phyloP scores from a whole-genome alignment of 176 grass and related monocot genomes.

The Themeda triandra region DNA sequence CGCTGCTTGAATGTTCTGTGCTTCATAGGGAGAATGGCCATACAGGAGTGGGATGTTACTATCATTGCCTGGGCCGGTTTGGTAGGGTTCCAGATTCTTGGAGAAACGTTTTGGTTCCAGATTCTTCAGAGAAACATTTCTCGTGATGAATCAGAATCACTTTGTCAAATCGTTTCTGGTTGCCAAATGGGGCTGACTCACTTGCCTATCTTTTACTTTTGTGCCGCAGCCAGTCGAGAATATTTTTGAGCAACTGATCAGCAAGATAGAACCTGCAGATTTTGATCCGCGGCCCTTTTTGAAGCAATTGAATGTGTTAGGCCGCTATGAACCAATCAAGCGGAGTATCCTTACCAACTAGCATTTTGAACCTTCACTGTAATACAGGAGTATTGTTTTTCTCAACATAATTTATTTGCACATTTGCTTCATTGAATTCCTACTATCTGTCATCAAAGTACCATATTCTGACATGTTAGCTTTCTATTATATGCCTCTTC shows the following conservation, averaged over 20 bases:
- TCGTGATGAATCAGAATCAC: no score
- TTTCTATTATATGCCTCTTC: not conserved
- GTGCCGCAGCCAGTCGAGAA: slow-evolving; percentile 22
- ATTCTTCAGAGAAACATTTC: no score
- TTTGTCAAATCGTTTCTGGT: no score
- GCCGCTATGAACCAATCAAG: slow-evolving; percentile 47
- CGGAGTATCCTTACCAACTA: slow-evolving; percentile 49
- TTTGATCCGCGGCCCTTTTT: slow-evolving; percentile 41
- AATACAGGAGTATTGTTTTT: not conserved
- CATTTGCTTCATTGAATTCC: not conserved
- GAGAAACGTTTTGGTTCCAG: no score
- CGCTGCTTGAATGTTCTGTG: not conserved
- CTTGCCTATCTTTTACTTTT: slow-evolving; percentile 16
- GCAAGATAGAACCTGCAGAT: slow-evolving; percentile 25
- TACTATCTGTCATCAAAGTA: not conserved
- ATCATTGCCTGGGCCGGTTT: no score
- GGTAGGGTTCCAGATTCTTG: no score
- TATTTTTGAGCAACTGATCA: slow-evolving; percentile 45
- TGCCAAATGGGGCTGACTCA: no score
- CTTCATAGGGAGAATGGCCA: not conserved
- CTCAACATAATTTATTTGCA: not conserved
- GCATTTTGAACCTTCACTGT: not conserved
- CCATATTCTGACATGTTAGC: not conserved
- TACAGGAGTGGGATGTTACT: not conserved
- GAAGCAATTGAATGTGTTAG: slow-evolving; percentile 44